Percentiles rank a stretch among this genome's conserved stretches.
phyloP scores from a whole-genome alignment of 2,329 filamentous ascomycete species.

The Fusarium poae region DNA sequence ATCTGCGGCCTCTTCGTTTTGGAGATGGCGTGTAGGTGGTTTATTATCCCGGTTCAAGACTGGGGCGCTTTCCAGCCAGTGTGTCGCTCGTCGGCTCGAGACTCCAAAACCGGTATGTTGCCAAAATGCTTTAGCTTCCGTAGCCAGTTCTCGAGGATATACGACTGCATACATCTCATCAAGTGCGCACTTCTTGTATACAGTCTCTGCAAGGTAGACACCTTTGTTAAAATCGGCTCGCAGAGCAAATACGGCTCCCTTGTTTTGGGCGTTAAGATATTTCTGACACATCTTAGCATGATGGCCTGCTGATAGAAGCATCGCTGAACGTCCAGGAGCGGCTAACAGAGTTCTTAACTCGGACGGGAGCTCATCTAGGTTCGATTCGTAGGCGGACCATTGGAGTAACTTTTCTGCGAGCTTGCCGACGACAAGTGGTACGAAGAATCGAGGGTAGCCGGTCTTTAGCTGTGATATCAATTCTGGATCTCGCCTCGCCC shows the following conservation, averaged over 20 bases:
- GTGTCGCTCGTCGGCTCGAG: slow-evolving; percentile 47
- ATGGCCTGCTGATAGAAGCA: slow-evolving; percentile 34
- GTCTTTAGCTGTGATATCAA: slow-evolving; percentile 43
- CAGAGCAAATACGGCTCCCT: slow-evolving; percentile 6
- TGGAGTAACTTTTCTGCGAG: slow-evolving; percentile 39
- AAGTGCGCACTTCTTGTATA: neutral
- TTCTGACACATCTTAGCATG: slow-evolving; percentile 32
- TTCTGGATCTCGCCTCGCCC: slow-evolving; percentile 41
- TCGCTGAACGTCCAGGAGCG: neutral
- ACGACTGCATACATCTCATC: slow-evolving; percentile 35
- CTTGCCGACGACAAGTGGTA: slow-evolving; percentile 42
- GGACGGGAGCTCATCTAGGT: neutral
- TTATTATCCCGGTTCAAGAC: slow-evolving; percentile 26
- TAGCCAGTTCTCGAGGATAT: slow-evolving; percentile 28
- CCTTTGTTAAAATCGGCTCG: slow-evolving; percentile 24
- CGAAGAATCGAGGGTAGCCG: slow-evolving; percentile 50
- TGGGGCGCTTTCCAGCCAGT: slow-evolving; percentile 45
- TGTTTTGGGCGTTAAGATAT: slow-evolving; percentile 32
- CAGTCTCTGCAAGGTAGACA: neutral
- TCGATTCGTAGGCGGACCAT: slow-evolving; percentile 15
- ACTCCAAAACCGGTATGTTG: slow-evolving; percentile 50
- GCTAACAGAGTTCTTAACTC: neutral
- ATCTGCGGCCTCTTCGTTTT: slow-evolving; percentile 12
- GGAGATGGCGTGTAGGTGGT: neutral
- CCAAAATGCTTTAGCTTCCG: slow-evolving; percentile 50